Evolutionary conservation across 176 grass and related monocot genomes (phyloP), one percentile per base, ranked within the genome.

Genomic region (Juncus inflexus): DNA sequence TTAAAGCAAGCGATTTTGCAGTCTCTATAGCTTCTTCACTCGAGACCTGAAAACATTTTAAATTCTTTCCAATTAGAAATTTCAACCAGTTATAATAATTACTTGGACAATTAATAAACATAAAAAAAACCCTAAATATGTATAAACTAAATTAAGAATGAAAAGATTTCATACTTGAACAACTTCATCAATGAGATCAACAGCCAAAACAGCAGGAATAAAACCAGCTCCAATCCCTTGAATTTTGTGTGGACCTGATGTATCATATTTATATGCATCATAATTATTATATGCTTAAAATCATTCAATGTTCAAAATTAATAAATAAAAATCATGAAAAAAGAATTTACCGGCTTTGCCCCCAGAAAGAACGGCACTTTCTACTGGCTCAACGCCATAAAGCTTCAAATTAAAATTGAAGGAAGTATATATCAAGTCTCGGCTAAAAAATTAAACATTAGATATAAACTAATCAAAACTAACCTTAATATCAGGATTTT

Each of bases 1-100:
- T 87, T 71, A 90, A 49, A 64, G 86, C 86, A 59, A 95, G 81
- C 54, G 63, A 8, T 74, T 83, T 95, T 62, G 86, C 91, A 11
- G 58, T 95, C 45, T 90, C 91, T 50, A 95, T 95, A 15, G 91
- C 42, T 80, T 90, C 86, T 58, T 90, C 86, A 65, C 91, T 95
- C 37, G 91, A 90, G 62, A 95, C 40, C 91, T 95, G 61, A 7
- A 36, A 47, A 73, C 50, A 63, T 12, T 28, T 28, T 28, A 28
- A 28, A 28, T 28, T 28, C 19, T 28, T 28, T 28, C 66, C 58
- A 63, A 78, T 3, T 28, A 28, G 9, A 47, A 47, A 81, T 71
- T 3, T 42, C 12, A 55, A 35, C 56, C 73, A 47, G 4, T 47
- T 6, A 47, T 47, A 9, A 47, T 47, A 9, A 47, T 47, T 6